Evolutionary conservation across 352 stramenopile species (phyloP).

Genomic region (Pythium grandisporangium): DNA sequence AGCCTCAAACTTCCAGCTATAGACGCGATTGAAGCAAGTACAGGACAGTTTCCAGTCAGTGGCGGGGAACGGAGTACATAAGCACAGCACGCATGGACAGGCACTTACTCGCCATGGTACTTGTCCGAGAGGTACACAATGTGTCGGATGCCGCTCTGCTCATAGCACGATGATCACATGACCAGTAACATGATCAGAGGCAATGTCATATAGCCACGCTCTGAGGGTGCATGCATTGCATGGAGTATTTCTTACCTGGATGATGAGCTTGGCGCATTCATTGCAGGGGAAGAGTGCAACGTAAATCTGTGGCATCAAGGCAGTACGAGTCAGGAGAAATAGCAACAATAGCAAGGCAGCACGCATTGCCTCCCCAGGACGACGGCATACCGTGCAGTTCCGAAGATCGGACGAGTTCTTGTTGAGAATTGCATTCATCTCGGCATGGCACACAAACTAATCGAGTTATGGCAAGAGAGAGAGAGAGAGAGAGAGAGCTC

Average conservation of each 20-base stretch:
- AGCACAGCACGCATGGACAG: neutral
- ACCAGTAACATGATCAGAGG: no score
- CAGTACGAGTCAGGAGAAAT: slow-evolving; percentile 6
- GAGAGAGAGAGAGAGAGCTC: no score
- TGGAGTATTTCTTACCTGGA: slow-evolving; percentile 87
- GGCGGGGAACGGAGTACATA: neutral
- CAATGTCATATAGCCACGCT: no score
- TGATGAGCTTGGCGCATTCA: slow-evolving; percentile 98
- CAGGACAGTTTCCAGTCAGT: no score
- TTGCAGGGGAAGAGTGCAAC: slow-evolving; percentile 98
- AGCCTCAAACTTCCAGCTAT: slow-evolving; percentile 81
- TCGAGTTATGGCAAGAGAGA: no score
- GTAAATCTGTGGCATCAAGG: slow-evolving; percentile 79
- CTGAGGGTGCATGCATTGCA: no score
- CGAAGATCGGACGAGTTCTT: slow-evolving; percentile 94
- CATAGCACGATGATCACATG: no score
- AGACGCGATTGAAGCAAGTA: no score
- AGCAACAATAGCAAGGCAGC: no score
- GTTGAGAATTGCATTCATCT: slow-evolving; percentile 99
- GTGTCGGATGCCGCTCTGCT: slow-evolving; percentile 92
- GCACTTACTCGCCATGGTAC: slow-evolving; percentile 81
- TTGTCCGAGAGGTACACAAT: slow-evolving; percentile 97
- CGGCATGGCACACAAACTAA: slow-evolving; percentile 97
- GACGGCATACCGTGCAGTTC: slow-evolving; percentile 67
- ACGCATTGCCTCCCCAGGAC: no score